Base-by-base conservation (phyloP, 192 early-diverging fungal species). In the Mortierella hygrophila region DNA sequence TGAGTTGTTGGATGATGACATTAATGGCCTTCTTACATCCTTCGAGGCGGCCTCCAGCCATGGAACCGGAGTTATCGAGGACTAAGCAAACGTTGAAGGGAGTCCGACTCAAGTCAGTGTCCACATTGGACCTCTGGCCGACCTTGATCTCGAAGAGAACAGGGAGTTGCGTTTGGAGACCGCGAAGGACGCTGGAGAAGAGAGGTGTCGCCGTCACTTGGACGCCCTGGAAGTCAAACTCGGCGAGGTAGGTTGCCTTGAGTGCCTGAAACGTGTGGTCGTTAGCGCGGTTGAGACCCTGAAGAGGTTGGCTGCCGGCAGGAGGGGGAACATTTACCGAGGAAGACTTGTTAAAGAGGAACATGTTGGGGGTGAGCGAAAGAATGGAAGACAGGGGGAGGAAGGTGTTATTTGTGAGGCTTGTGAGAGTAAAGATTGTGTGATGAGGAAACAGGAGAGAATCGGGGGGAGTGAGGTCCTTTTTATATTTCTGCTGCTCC, bases 81-180 rank as follows among this genome's bases (percentile, higher is more conserved):
- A 82, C 81, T 70, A 82, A 77, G 75, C 74, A 72, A n/a, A 72
- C 37, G 42, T 82, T 82, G 75, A 82, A 82, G 52, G 81, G 81
- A 37, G 81, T 82, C 38, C 70, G 81, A 65, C n/a, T 40, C 10
- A 77, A 52, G 49, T 77, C 81, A 29, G 37, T n/a, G 15, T 82
- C 69, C 23, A 32, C n/a, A 35, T 82, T 73, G 74, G 81, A 72
- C 11, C 81, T 55, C 74, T 77, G 81, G 5, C 81, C 81, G 32
- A 82, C 81, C 70, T 76, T 77, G 75, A 82, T 72, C 40, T 82
- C 52, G 75, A 82, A 77, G 41, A 82, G 75, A 46, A 82, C 70
- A 49, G 81, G 81, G 55, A 82, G 68, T 46, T 77, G 40, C 13
- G 81, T 82, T 37, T 76, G 68, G 26, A 77, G 42, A 52, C 81